Conservation (phyloP, 257 asterid genomes). For the Petunia axillaris region DNA sequence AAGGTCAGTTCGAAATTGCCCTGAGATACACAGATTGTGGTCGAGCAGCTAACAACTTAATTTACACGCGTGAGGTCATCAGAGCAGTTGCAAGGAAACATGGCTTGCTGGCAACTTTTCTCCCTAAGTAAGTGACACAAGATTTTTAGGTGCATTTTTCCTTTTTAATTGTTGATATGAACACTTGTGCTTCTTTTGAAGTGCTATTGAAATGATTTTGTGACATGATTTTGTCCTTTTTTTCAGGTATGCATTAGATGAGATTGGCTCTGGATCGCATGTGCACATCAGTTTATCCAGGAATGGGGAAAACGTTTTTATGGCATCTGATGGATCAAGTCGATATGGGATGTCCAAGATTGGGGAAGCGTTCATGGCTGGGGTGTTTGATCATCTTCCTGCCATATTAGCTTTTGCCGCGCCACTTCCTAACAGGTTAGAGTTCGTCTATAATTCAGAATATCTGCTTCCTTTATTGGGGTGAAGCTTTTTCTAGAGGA, state of each 20-base stretch:
- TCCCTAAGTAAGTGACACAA: constrained; percentile 72
- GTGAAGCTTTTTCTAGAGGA: background rate
- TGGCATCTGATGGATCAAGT: too few relatives aligned
- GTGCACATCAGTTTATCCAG: constrained; percentile 70
- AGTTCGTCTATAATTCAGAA: background rate
- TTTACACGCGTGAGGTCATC: constrained; percentile 76
- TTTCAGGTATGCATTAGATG: constrained; percentile 61
- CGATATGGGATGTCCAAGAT: too few relatives aligned
- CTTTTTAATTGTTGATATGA: too few relatives aligned
- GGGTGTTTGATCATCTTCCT: constrained; percentile 85
- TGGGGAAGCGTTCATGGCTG: constrained; percentile 45
- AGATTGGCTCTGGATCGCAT: constrained; percentile 89
- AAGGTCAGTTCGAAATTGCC: constrained; percentile 85
- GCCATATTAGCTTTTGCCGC: constrained; percentile 86
- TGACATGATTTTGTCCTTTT: background rate
- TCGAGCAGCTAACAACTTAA: constrained; percentile 73
- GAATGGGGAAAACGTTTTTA: too few relatives aligned
- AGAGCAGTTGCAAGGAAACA: constrained; percentile 87
- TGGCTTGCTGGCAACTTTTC: constrained; percentile 85
- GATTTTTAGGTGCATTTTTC: background rate
- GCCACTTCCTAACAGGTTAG: constrained; percentile 84
- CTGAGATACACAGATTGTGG: constrained; percentile 66
- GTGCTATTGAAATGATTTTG: too few relatives aligned
- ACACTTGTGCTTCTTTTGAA: too few relatives aligned
- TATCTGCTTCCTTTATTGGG: constrained; percentile 10